Percentiles rank a stretch among this genome's conserved stretches.
Evolutionary conservation across 148 eudicot genomes (phyloP).

Genomic region (Vaccinium vitisidaea): DNA sequence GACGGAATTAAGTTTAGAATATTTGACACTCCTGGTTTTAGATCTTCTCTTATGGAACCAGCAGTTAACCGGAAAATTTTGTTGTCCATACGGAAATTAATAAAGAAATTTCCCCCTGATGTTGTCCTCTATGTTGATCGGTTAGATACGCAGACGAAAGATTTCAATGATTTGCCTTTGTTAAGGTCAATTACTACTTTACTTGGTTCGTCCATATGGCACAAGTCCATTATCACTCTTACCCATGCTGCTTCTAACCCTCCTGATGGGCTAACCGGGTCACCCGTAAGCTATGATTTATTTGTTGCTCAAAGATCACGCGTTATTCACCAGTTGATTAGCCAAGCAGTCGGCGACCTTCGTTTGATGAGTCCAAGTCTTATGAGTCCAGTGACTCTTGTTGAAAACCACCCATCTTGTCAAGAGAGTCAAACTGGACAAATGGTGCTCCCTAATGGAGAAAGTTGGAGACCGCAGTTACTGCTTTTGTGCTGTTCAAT

Average conservation of each 20-base stretch:
- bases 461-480: conserved; percentile 35
- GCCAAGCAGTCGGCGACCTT: conserved; percentile 25
- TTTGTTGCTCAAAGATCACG: conserved; percentile 33
- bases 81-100: conserved; percentile 32
- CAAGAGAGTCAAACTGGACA: conserved; percentile 16
- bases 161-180: conserved; percentile 32
- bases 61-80: conserved; percentile 33
- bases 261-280: conserved; percentile 43
- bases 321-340: conserved; percentile 33
- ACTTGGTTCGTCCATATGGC: conserved; percentile 47
- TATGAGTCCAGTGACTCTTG: conserved; percentile 33
- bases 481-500: conserved; percentile 44
- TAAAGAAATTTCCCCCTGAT: conserved; percentile 36
- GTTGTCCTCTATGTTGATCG: conserved; percentile 50
- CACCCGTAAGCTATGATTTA: conserved; percentile 35
- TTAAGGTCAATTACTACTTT: conserved; percentile 33
- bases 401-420: conserved; percentile 37
- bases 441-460: conserved; percentile 29
- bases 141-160: conserved; percentile 29
- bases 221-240: conserved; percentile 33
- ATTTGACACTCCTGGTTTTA: conserved; percentile 59
- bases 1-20: conserved; percentile 37
- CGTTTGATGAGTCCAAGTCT: conserved; percentile 14
- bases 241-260: conserved; percentile 46
- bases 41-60: conserved; percentile 31